Evolutionary conservation across 2,329 filamentous ascomycete species (phyloP), one percentile per base, ranked within the genome.

Genomic region (Emydomyces testavorans): DNA sequence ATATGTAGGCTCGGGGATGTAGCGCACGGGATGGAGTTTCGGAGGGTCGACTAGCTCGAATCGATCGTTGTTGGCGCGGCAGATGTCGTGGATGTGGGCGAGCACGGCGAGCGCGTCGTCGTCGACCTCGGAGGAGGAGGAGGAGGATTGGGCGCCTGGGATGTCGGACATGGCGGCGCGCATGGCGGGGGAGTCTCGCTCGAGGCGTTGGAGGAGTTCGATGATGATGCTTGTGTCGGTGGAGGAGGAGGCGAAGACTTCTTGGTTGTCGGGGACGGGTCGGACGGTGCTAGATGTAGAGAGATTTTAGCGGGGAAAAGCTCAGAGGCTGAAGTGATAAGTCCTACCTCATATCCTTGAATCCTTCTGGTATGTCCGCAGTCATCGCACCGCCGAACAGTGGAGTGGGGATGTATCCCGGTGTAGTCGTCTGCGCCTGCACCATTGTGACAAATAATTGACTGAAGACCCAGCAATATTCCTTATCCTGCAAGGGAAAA

Each of bases 201-300:
- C 76, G 18, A 94, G 82, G 48, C 85, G 83, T 70, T 95, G 83
- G 47, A 85, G 77, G 60, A 96, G 86, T 59, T 96, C 90, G 65
- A 95, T 77, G 57, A 94, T 89, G 63, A 94, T 80, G 67, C 78
- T 88, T 2, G 85, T 86, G 65, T 89, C 89, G 42, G 87, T 88
- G 53, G 83, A 76, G 54, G 78, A 75, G 62, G 93, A 87, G 60
- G 95, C 82, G 70, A 81, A 94, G 57, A 95, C 83, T 72, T 95
- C 90, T 70, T 96, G 89, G 65, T 93, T 85, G 31, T 55, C 53
- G 18, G 53, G 53, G 31, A 55, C 39, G 3, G 42, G 56, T 34
- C 57, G 54, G 28, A 60, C 50, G n/a, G 50, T 35, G 48, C 57
- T 58, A 46, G 38, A 11, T 31, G 23, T 35, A 6, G 20, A 7